A percentile compares a stretch with the other conserved stretches of the same genome.
These are phyloP conservation scores for Gelatoporia subvermispora DNA, from an alignment of 768 basidiomycete genomes.

Conservation along the genomic window DNA sequence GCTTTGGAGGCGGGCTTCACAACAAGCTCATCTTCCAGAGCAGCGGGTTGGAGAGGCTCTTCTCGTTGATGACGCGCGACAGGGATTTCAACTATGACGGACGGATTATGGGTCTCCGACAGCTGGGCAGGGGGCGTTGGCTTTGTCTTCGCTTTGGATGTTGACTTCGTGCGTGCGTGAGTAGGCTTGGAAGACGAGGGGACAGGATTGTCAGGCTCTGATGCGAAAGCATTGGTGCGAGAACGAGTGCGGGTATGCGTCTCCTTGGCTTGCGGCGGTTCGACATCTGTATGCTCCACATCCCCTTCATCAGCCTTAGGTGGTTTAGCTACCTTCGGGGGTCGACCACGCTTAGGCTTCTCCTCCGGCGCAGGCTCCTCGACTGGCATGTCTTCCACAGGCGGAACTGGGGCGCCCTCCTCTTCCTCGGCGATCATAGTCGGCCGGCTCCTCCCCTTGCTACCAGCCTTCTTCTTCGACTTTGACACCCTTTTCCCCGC, in stretches of 20 bases:
- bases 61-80: background rate
- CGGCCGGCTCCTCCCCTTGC: constrained; percentile 20
- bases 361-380: background rate
- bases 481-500: constrained; percentile 22
- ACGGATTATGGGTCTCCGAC: too few relatives aligned
- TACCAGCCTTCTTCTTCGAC: constrained; percentile 20
- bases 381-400: constrained; percentile 7
- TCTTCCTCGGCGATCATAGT: constrained; percentile 26
- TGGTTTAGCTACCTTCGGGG: constrained; percentile 9
- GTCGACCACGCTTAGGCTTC: constrained; percentile 16
- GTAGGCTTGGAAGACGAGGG: constrained; percentile 5
- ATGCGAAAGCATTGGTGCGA: constrained; percentile 6
- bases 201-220: constrained; percentile 10
- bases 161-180: constrained; percentile 12
- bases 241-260: constrained; percentile 15
- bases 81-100: background rate
- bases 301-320: background rate
- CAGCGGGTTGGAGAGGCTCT: background rate
- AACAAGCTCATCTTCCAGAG: background rate
- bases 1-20: constrained; percentile 7
- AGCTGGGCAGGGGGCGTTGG: too few relatives aligned
- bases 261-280: constrained; percentile 10
- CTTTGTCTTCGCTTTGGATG: constrained; percentile 4
- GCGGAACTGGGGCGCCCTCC: constrained; percentile 17
- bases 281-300: constrained; percentile 1